These are phyloP conservation scores for Crithidia bombi DNA, from an alignment of 208 protist genomes.

Conservation along the genomic window DNA sequence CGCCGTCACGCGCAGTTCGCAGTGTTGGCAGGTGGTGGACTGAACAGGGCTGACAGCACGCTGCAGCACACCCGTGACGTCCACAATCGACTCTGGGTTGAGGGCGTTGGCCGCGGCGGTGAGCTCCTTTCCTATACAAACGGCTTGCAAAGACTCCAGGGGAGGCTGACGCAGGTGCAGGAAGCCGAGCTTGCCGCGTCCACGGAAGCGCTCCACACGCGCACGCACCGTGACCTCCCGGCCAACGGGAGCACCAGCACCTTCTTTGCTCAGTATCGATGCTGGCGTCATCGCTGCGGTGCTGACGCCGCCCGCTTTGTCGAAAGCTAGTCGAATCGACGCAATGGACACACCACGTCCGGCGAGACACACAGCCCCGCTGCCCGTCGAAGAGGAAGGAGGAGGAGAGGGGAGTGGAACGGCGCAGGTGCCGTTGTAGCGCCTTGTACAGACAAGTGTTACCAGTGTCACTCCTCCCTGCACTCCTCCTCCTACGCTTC, in stretches of 20 bases:
- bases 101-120: constrained; percentile 42
- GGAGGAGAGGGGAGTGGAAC: background rate
- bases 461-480: too few species aligned
- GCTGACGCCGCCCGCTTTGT: background rate
- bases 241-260: background rate
- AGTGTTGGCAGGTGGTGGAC: constrained; percentile 49
- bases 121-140: constrained; percentile 46
- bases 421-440: background rate
- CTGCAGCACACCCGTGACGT: constrained; percentile 56
- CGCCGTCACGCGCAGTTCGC: constrained; percentile 64
- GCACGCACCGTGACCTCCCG: constrained; percentile 48
- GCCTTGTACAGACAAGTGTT: background rate
- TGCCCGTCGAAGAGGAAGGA: background rate
- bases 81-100: constrained; percentile 74
- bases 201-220: constrained; percentile 57
- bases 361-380: background rate
- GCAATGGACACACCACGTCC: constrained; percentile 30
- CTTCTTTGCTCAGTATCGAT: too few species aligned
- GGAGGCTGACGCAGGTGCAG: constrained; percentile 79
- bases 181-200: constrained; percentile 65
- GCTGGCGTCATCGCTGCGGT: background rate
- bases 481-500: too few species aligned
- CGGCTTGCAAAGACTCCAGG: constrained; percentile 68
- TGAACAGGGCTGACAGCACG: constrained; percentile 42
- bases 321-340: constrained; percentile 11